Conservation (phyloP, 805 yeast genomes). For the Kodamaea hsintzibuensis region DNA sequence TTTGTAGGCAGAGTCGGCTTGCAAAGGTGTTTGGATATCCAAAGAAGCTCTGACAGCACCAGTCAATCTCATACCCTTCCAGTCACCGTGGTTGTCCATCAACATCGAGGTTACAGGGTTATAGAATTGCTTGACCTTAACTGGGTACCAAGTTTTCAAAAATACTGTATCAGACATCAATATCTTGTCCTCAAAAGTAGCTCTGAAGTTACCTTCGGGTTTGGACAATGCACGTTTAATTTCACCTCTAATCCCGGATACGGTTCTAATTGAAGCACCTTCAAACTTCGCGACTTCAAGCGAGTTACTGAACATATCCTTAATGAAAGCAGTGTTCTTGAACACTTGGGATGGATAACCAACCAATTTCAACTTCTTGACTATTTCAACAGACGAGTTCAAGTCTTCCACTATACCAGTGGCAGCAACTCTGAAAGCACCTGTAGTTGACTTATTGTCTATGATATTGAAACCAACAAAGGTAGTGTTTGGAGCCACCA, state of each 20-base stretch:
- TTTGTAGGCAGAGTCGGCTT: conserved; percentile 50
- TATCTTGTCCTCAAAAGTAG: conserved; percentile 94
- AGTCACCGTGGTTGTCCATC: conserved; percentile 71
- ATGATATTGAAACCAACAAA: conserved; percentile 94
- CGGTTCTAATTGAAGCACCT: conserved; percentile 96
- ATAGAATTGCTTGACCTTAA: conserved; percentile 83
- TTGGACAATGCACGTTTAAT: conserved; percentile 90
- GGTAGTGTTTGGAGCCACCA: conserved; percentile 96
- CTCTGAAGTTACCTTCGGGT: conserved; percentile 95
- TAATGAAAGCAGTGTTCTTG: conserved; percentile 95
- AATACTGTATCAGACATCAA: conserved; percentile 87
- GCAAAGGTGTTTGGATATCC: conserved; percentile 61
- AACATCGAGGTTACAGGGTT: conserved; percentile 94
- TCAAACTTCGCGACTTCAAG: conserved; percentile 97
- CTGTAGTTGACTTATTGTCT: conserved; percentile 79
- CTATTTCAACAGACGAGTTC: conserved; percentile 87
- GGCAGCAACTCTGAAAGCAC: conserved; percentile 92
- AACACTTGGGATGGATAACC: conserved; percentile 93
- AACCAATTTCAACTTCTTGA: conserved; percentile 90
- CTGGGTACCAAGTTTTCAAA: conserved; percentile 96
- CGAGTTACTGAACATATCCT: conserved; percentile 91
- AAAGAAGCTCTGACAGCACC: conserved; percentile 87
- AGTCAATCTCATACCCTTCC: conserved; percentile 96
- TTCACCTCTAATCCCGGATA: conserved; percentile 96
- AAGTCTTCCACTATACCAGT: conserved; percentile 96